Base-by-base conservation (phyloP, 306 rosid genomes). In the Acmispon strigosus region DNA sequence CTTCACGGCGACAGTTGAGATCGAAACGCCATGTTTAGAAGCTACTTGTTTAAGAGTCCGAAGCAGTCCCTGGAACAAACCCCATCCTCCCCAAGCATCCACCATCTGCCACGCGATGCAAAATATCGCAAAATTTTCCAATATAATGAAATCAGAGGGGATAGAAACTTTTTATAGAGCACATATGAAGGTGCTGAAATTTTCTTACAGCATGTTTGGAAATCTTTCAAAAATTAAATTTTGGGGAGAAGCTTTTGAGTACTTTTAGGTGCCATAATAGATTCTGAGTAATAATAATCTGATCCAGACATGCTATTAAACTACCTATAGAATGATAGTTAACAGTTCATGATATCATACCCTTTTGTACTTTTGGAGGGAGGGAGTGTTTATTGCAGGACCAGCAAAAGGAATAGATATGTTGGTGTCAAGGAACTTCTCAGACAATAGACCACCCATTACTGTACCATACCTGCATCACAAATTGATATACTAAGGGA, bases 81-180 rank as follows among this genome's bases (percentile, higher is more conserved):
- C 79, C 98, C 97, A 94, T 67, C 96, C 98, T 66, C 98, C 97
- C 97, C 95, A 90, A 51, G 97, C 92, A 83, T 94, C 97, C 57
- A 90, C 88, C 96, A 90, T 94, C 95, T 94, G 88, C 73, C 76
- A 74, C 20, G 19, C 14, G 36, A 73, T 54, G 51, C 66, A 67
- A 22, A 65, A 39, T 36, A 49, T 53, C 75, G 34, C 8, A 56
- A 52, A 62, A 68, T 63, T 70, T 57, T 22, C 29, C 41, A 56
- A 43, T 18, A 6, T 10, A n/a, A 60, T 50, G 65, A 41, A 56
- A 62, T 49, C 68, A 71, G 66, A 57, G 50, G 48, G 11, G 22
- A 13, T 44, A 15, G 9, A 37, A 62, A 20, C 59, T 36, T 69
- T 66, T 14, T 13, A 19, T 15, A 52, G 43, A 17, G 44, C 11